Base-by-base conservation (phyloP, 2,329 filamentous ascomycete genomes). In the Colletotrichum musicola region DNA sequence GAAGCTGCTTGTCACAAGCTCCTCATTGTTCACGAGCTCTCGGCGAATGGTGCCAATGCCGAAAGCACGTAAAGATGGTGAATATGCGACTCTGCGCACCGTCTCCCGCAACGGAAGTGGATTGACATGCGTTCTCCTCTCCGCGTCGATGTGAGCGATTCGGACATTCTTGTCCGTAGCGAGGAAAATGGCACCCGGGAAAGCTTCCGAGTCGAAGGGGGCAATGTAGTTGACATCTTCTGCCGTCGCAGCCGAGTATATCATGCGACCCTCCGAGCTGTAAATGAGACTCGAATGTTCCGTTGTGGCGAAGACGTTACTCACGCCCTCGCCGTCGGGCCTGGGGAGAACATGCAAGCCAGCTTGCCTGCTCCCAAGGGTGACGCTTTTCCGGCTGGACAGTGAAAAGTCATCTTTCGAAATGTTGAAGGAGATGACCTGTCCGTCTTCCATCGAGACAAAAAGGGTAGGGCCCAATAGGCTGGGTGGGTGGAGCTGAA, bases 271-370 rank as follows among this genome's bases (percentile, higher is more conserved):
- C 76, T 98, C 94, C 0, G 91, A 90, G 9, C 92, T 93, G 76
- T 99, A 98, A 56, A 99, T 97, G 62, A 99, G 81, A 71, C 93
- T 98, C 0, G 96, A 93, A 76, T 98, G 94, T 75, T 99, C 96
- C 65, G 94, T 97, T 0, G 94, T 97, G 0, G 94, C 94, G 77
- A 99, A 97, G 0, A 99, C 90, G 73, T 93, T 97, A 76, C 87
- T 92, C 0, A 93, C 82, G 0, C 87, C 88, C 55, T 90, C 83
- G 1, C 84, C 84, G 58, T 91, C 68, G 12, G 68, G 63, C 13
- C 68, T 88, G 0, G 94, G 93, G 2, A 99, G 81, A 22, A 92
- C 85, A 67, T 95, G 92, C 74, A 99, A 90, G 14, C 89, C 89
- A 2, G 95, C 93, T 73, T 97, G 92, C 69, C 94, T 92, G 14